Percentiles rank a stretch among this genome's conserved stretches.
phyloP scores from a whole-genome alignment of 2,329 filamentous ascomycete species.

The Fusarium mangiferae region DNA sequence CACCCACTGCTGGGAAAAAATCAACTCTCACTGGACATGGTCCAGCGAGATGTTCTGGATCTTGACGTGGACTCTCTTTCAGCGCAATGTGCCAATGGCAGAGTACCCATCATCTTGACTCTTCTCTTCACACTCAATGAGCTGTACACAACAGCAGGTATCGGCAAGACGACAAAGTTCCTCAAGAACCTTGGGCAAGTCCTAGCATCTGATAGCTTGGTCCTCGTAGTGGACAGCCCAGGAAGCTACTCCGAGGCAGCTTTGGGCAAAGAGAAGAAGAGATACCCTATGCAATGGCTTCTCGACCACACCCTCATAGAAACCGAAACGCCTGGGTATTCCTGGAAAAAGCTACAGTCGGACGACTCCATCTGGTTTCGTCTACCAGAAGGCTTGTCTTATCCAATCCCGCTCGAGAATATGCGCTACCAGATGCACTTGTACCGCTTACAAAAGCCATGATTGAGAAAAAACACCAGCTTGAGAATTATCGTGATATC shows the following conservation, averaged over 20 bases:
- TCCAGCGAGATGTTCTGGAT: conserved; percentile 61
- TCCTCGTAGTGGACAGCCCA: conserved; percentile 91
- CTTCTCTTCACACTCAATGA: conserved; percentile 96
- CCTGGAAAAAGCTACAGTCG: conserved; percentile 80
- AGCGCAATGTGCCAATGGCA: conserved; percentile 43
- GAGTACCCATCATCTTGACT: conserved; percentile 70
- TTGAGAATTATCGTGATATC: conserved; percentile 28
- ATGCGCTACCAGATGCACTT: conserved; percentile 96
- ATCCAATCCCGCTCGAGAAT: conserved; percentile 89
- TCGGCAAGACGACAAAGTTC: conserved; percentile 78
- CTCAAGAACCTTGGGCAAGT: conserved; percentile 73
- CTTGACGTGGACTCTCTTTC: conserved; percentile 51
- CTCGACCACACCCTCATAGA: conserved; percentile 81
- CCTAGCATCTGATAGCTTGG: conserved; percentile 68
- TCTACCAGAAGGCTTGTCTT: conserved; percentile 72
- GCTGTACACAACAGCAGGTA: conserved; percentile 81
- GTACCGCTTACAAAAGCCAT: conserved; percentile 61
- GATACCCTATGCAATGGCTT: conserved; percentile 94
- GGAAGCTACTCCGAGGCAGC: conserved; percentile 90
- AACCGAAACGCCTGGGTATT: conserved; percentile 48
- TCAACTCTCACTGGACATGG: conserved; percentile 55
- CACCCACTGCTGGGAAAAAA: conserved; percentile 53
- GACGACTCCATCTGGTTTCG: conserved; percentile 90
- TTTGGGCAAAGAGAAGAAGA: conserved; percentile 69
- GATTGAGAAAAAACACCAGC: conserved; percentile 10